Evolutionary conservation across 345 rosid species (phyloP).

Genomic region (Syzygium aqueum): DNA sequence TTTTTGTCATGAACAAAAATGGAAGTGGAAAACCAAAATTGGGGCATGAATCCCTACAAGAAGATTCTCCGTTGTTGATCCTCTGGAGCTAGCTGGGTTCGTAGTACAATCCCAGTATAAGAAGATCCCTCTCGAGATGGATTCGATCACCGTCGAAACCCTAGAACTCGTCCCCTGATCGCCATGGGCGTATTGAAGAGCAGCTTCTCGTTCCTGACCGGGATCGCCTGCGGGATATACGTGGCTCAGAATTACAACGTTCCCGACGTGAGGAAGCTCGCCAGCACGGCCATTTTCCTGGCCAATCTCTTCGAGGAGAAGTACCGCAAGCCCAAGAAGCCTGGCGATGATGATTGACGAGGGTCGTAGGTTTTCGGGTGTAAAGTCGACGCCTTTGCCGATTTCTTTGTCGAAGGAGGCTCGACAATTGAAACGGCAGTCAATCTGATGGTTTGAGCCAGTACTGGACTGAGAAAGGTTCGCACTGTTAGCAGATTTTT

Average conservation of each 20-base stretch:
- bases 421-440: neutral
- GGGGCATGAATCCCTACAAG: neutral
- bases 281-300: conserved; percentile 29
- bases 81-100: neutral
- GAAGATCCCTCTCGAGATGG: neutral
- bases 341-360: conserved; percentile 18
- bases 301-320: conserved; percentile 53
- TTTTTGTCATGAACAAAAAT: neutral
- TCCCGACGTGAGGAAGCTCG: conserved; percentile 64
- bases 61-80: neutral
- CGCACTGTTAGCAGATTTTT: neutral
- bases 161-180: neutral
- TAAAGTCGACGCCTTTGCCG: neutral
- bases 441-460: neutral
- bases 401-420: neutral
- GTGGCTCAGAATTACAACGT: conserved; percentile 84
- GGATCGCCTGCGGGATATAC: conserved; percentile 65
- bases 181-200: conserved; percentile 55
- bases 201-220: conserved; percentile 51
- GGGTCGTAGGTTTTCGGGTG: neutral
- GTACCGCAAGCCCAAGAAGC: conserved; percentile 59
- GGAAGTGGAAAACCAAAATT: neutral
- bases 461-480: neutral
- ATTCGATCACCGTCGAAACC: neutral
- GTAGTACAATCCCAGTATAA: neutral